Evolutionary conservation across 257 asterid species (phyloP).

Genomic region (Solanum dulcamara): DNA sequence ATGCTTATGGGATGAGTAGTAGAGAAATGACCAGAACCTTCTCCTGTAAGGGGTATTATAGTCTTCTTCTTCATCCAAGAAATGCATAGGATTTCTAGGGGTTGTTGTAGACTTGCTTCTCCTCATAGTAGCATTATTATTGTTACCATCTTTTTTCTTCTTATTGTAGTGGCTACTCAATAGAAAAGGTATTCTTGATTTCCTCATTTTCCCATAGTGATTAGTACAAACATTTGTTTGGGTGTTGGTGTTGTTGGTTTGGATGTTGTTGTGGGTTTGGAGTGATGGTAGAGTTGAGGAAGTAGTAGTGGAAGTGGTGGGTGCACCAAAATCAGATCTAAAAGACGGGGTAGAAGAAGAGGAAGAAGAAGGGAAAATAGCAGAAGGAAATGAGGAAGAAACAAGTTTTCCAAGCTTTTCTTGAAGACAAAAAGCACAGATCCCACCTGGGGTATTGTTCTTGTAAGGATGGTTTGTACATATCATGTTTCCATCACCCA

Average conservation of each 20-base stretch:
- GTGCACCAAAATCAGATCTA: conserved; percentile 65
- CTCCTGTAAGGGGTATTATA: conserved; percentile 40
- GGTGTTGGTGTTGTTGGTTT: conserved; percentile 6
- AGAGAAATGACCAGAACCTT: conserved; percentile 83
- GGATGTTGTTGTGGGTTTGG: conserved; percentile 17
- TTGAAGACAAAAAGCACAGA: conserved; percentile 93
- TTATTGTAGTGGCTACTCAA: conserved; percentile 29
- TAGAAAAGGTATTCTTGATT: conserved; percentile 48
- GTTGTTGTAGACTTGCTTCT: conserved; percentile 76
- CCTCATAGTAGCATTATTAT: conserved; percentile 25
- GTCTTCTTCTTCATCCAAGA: conserved; percentile 31
- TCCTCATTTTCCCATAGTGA: conserved; percentile 20
- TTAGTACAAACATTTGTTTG: neutral
- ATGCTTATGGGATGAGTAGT: conserved; percentile 41
- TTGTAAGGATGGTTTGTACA: conserved; percentile 78
- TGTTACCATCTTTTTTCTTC: conserved; percentile 21
- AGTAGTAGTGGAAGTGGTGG: conserved; percentile 4
- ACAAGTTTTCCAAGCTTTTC: conserved; percentile 96
- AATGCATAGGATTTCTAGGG: conserved; percentile 45
- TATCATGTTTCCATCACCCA: conserved; percentile 71
- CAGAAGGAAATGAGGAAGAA: conserved; percentile 68
- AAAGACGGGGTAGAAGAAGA: conserved; percentile 73
- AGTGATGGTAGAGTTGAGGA: conserved; percentile 16
- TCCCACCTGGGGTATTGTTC: conserved; percentile 84
- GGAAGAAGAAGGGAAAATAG: conserved; percentile 76